A percentile compares a stretch with the other conserved stretches of the same genome.
phyloP scores from a whole-genome alignment of 352 stramenopile genomes.

The Globisporangium polare region DNA sequence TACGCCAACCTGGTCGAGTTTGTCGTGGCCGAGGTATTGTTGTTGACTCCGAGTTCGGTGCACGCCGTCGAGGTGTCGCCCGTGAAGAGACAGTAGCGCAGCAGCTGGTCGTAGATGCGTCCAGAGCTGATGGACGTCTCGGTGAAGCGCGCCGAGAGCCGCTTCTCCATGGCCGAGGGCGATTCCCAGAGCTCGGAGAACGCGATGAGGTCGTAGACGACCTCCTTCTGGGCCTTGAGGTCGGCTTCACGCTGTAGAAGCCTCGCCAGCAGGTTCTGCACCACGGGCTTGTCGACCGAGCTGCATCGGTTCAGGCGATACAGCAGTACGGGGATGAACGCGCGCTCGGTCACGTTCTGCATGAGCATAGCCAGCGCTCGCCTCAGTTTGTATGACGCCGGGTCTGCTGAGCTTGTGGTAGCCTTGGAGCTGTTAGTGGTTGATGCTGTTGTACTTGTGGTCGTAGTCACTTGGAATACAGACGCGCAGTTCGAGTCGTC shows the following conservation, averaged over 20 bases:
- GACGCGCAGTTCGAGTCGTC: slow-evolving; percentile 14
- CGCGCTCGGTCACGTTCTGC: slow-evolving; percentile 35
- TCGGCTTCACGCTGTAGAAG: slow-evolving; percentile 17
- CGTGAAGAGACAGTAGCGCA: slow-evolving; percentile 63
- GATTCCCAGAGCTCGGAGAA: slow-evolving; percentile 79
- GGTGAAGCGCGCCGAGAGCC: slow-evolving; percentile 45
- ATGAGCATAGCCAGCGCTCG: slow-evolving; percentile 38
- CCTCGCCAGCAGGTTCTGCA: slow-evolving; percentile 30
- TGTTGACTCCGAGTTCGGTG: slow-evolving; percentile 15
- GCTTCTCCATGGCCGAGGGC: slow-evolving; percentile 35
- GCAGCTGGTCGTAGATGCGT: slow-evolving; percentile 34
- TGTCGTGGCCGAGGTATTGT: background rate
- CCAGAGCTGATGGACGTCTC: slow-evolving; percentile 42
- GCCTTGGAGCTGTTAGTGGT: background rate
- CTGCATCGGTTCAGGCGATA: slow-evolving; percentile 57
- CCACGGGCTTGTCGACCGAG: slow-evolving; percentile 34
- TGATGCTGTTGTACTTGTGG: background rate
- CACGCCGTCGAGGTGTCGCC: slow-evolving; percentile 36
- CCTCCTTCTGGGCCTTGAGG: slow-evolving; percentile 17
- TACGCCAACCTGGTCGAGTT: slow-evolving; percentile 34
- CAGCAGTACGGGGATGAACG: slow-evolving; percentile 59
- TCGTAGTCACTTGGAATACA: slow-evolving; percentile 2
- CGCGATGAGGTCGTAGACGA: slow-evolving; percentile 57
- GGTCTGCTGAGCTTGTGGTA: background rate
- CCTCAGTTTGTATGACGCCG: slow-evolving; percentile 14